phyloP scores from a whole-genome alignment of 805 yeast species.

The Ogataea dorogensis region DNA sequence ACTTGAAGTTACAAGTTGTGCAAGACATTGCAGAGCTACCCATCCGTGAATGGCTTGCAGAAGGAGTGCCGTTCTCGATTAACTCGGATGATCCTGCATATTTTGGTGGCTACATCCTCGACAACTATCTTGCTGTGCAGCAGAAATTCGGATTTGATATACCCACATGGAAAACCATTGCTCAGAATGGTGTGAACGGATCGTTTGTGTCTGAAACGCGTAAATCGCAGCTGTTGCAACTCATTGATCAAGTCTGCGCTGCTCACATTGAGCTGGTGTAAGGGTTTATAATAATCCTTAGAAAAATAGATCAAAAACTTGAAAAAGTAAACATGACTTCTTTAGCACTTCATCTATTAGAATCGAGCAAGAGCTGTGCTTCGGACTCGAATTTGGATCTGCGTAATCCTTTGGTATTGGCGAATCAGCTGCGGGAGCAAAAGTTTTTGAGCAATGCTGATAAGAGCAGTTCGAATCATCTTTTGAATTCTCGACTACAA shows the following conservation, averaged over 20 bases:
- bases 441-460: not conserved
- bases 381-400: slow-evolving; percentile 5
- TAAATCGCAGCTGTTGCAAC: slow-evolving; percentile 44
- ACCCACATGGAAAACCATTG: slow-evolving; percentile 62
- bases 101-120: slow-evolving; percentile 81
- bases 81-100: slow-evolving; percentile 83
- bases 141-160: slow-evolving; percentile 60
- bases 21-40: slow-evolving; percentile 67
- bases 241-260: slow-evolving; percentile 42
- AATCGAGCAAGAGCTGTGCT: slow-evolving; percentile 3
- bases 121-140: slow-evolving; percentile 68
- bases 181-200: slow-evolving; percentile 64
- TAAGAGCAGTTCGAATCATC: slow-evolving; percentile 1
- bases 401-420: slow-evolving; percentile 12
- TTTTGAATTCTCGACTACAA: slow-evolving; percentile 12
- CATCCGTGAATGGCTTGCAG: slow-evolving; percentile 55
- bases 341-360: slow-evolving; percentile 14
- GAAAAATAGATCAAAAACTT: not conserved
- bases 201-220: slow-evolving; percentile 67
- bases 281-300: not conserved
- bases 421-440: slow-evolving; percentile 14
- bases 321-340: slow-evolving; percentile 15
- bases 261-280: slow-evolving; percentile 26
- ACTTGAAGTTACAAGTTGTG: slow-evolving; percentile 73
- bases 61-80: slow-evolving; percentile 66